Conservation (phyloP, 257 asterid species). For the Fraxinus excelsior region DNA sequence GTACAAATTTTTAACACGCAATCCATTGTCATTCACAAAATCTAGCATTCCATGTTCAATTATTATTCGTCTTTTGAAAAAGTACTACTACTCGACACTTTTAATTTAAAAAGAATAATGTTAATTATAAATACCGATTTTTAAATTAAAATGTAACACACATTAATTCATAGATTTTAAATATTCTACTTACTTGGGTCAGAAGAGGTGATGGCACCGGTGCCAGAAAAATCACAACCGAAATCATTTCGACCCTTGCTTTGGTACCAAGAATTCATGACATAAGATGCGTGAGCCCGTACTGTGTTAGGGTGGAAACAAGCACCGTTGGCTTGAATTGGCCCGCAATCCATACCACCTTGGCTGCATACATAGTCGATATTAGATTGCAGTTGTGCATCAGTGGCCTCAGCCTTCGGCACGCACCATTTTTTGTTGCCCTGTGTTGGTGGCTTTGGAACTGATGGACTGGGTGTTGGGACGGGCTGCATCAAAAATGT, state of each 20-base stretch:
- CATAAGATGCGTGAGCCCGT: slow-evolving; percentile 39
- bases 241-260: slow-evolving; percentile 31
- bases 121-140: no score
- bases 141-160: no score
- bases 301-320: slow-evolving; percentile 40
- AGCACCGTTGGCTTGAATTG: slow-evolving; percentile 42
- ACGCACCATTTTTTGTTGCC: slow-evolving; percentile 43
- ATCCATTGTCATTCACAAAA: no score
- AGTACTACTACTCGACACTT: no score
- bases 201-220: slow-evolving; percentile 29
- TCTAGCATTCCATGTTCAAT: no score
- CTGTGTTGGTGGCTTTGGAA: not conserved
- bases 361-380: slow-evolving; percentile 44
- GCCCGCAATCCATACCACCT: slow-evolving; percentile 46
- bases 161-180: no score
- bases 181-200: slow-evolving; percentile 38
- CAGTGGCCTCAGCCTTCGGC: slow-evolving; percentile 28
- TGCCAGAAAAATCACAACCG: slow-evolving; percentile 41
- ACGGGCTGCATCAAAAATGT: not conserved
- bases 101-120: no score
- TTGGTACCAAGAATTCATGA: slow-evolving; percentile 49
- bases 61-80: no score
- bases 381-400: slow-evolving; percentile 28
- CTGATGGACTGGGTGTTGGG: not conserved
- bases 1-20: no score